A percentile compares a stretch with the other conserved stretches of the same genome.
Evolutionary conservation across 345 rosid species (phyloP).

Genomic region (Iberis pinnata): DNA sequence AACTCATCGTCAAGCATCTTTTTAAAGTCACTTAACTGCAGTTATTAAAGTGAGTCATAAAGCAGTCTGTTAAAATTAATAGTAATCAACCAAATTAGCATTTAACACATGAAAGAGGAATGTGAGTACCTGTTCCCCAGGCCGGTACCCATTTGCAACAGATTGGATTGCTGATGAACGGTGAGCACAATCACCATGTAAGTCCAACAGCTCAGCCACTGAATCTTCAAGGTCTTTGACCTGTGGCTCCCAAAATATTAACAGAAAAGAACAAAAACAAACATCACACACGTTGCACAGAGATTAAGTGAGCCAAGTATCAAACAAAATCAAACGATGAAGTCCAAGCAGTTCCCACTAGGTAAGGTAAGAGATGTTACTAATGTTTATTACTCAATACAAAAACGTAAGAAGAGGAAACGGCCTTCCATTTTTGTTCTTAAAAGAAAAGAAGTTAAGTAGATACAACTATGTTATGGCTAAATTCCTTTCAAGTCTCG

Average conservation of each 20-base stretch:
- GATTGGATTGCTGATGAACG: conserved; percentile 53
- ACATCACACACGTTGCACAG: not conserved
- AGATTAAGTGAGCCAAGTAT: not conserved
- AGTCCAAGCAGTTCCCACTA: not conserved
- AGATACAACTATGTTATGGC: not conserved
- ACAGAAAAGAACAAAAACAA: conserved; percentile 1
- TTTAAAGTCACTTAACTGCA: conserved; percentile 70
- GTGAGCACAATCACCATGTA: conserved; percentile 42
- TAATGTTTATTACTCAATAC: not conserved
- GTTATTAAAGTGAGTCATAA: conserved; percentile 24
- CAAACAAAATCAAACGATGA: not conserved
- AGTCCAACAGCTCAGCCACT: conserved; percentile 47
- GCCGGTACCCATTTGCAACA: conserved; percentile 55
- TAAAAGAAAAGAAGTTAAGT: not conserved
- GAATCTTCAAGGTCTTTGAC: conserved; percentile 68
- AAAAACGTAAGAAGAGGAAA: conserved; percentile 1
- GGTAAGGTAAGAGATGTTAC: not conserved
- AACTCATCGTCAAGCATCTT: conserved; percentile 58
- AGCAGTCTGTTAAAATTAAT: conserved; percentile 7
- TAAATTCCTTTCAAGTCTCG: no score
- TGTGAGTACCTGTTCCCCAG: conserved; percentile 44
- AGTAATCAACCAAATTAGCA: not conserved
- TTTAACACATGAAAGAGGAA: not conserved
- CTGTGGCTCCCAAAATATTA: conserved; percentile 29
- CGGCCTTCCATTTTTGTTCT: not conserved